Conservation (phyloP, 1,284 basidiomycete species). For the Crepidotus sp. region DNA sequence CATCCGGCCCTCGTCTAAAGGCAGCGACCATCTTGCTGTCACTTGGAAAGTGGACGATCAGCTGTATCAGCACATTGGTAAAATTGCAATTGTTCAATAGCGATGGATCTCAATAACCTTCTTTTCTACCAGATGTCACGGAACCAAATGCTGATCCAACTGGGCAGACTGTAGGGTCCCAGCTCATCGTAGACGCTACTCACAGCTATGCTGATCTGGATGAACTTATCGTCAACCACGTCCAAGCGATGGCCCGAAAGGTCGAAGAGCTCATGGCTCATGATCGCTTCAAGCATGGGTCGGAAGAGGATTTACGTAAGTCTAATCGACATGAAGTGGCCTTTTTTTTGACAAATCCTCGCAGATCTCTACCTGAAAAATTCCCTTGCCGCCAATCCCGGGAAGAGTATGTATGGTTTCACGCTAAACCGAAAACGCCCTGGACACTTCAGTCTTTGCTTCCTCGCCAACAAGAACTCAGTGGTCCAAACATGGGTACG, state of each 20-base stretch:
- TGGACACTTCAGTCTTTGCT: conserved; percentile 90
- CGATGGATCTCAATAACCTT: conserved; percentile 4
- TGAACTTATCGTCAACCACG: conserved; percentile 95
- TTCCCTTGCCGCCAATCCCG: conserved; percentile 87
- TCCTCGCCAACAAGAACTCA: conserved; percentile 86
- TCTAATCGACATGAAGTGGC: neutral
- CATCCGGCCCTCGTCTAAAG: conserved; percentile 93
- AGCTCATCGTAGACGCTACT: conserved; percentile 73
- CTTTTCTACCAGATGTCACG: conserved; percentile 62
- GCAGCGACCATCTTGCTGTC: conserved; percentile 88
- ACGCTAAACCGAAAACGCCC: conserved; percentile 84
- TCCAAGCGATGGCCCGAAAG: conserved; percentile 89
- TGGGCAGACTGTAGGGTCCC: conserved; percentile 61
- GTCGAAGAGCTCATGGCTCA: conserved; percentile 94
- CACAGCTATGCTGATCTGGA: conserved; percentile 93
- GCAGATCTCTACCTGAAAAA: conserved; percentile 85
- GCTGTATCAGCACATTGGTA: conserved; percentile 95
- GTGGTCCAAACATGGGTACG: conserved; percentile 88
- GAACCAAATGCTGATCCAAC: conserved; percentile 74
- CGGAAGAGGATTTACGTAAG: conserved; percentile 81
- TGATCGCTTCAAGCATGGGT: conserved; percentile 90
- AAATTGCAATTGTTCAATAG: conserved; percentile 13
- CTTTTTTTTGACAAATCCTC: neutral
- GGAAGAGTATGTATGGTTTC: conserved; percentile 94
- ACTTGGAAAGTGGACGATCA: conserved; percentile 99